phyloP scores from a whole-genome alignment of 2,329 filamentous ascomycete genomes.

The Stachybotrys chlorohalonatus region DNA sequence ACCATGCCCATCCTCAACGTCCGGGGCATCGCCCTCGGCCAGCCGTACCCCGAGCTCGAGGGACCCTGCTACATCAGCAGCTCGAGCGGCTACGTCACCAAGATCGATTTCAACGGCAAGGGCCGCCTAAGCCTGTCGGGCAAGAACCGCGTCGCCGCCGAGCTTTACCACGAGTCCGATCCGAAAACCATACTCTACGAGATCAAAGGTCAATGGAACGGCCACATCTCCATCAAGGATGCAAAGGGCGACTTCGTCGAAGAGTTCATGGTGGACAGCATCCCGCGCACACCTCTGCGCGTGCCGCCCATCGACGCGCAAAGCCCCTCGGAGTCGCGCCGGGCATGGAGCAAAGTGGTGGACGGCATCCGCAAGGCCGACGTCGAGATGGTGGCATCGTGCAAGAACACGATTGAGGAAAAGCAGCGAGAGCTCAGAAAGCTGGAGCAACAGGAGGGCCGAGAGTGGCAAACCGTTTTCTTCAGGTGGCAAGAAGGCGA shows the following conservation, averaged over 20 bases:
- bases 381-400: conserved; percentile 58
- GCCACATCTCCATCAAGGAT: conserved; percentile 18
- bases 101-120: conserved; percentile 1
- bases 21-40: conserved; percentile 1
- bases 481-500: conserved; percentile 3
- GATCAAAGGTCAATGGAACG: conserved; percentile 3
- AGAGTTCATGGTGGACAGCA: conserved; percentile 24
- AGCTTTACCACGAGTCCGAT: background rate
- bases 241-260: conserved; percentile 23
- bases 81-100: conserved; percentile 2
- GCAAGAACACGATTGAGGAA: conserved; percentile 77
- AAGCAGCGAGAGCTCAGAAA: conserved; percentile 68
- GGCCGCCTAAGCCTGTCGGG: background rate
- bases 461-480: conserved; percentile 8
- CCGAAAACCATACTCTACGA: background rate
- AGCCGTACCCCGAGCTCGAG: conserved; percentile 3
- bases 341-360: conserved; percentile 73
- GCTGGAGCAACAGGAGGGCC: conserved; percentile 45
- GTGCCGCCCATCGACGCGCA: conserved; percentile 48
- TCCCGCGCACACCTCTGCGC: conserved; percentile 24
- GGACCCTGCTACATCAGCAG: conserved; percentile 4
- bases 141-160: background rate
- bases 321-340: conserved; percentile 69
- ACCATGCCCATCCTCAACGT: conserved; percentile 3
- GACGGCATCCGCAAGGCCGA: conserved; percentile 63